Percentiles rank a stretch among this genome's conserved stretches.
Conservation (phyloP, 208 protist genomes). For the Lotmaria passim region DNA sequence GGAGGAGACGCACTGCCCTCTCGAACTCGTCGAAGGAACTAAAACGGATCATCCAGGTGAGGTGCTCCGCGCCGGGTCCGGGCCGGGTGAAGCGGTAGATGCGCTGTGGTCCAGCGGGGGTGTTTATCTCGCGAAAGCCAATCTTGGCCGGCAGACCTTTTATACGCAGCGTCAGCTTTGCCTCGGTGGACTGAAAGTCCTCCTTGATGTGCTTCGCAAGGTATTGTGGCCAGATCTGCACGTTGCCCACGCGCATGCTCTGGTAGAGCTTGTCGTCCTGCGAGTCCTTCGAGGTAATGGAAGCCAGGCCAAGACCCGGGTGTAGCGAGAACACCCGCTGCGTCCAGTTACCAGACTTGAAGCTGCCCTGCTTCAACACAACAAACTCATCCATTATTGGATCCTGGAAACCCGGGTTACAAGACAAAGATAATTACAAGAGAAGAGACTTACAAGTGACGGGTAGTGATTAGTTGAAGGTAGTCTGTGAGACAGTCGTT, state of each 20-base stretch:
- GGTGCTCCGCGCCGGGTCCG: constrained; percentile 1
- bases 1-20: constrained; percentile 7
- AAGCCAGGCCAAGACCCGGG: not conserved
- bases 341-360: constrained; percentile 25
- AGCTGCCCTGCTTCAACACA: constrained; percentile 16
- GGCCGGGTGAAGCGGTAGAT: constrained; percentile 16
- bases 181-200: constrained; percentile 9
- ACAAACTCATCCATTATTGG: constrained; percentile 16
- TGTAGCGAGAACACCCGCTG: constrained; percentile 22
- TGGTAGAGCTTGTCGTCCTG: constrained; percentile 10
- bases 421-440: not conserved
- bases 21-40: constrained; percentile 5
- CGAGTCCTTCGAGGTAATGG: constrained; percentile 16
- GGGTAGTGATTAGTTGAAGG: no score
- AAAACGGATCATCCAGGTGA: constrained; percentile 28
- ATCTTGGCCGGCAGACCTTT: constrained; percentile 17
- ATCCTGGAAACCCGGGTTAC: not conserved
- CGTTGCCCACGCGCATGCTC: constrained; percentile 16
- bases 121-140: not conserved
- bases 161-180: constrained; percentile 23
- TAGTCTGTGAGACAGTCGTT: no score
- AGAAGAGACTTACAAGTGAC: no score
- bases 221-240: constrained; percentile 35
- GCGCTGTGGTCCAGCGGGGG: not conserved
- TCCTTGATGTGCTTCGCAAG: constrained; percentile 24